Evolutionary conservation across 2,329 filamentous ascomycete species (phyloP).

Genomic region (Plectosphaerella plurivora): DNA sequence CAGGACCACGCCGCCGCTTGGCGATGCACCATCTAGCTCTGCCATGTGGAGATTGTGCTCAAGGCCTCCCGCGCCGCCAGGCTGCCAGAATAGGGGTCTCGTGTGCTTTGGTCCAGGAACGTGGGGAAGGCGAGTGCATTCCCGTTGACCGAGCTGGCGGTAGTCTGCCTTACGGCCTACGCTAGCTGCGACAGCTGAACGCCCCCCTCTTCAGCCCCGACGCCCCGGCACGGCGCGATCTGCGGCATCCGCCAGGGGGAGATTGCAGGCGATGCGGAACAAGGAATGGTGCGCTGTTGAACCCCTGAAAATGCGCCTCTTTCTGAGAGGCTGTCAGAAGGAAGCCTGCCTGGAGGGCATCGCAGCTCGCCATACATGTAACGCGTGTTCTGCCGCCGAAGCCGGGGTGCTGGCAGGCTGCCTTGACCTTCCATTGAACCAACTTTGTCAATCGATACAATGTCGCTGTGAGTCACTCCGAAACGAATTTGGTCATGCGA

Average conservation of each 20-base stretch:
- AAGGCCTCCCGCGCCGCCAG: no score
- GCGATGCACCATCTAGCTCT: no score
- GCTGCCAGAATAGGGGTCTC: no score
- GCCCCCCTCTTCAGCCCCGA: not conserved
- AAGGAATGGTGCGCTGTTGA: no score
- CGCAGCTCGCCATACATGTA: not conserved
- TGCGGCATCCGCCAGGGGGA: not conserved
- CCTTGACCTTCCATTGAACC: not conserved
- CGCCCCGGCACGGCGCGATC: not conserved
- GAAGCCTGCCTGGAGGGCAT: not conserved
- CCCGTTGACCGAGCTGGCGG: not conserved
- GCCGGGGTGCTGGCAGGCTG: no score
- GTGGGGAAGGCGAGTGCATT: not conserved
- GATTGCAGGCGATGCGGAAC: not conserved
- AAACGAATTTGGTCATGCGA: not conserved
- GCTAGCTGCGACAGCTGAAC: not conserved
- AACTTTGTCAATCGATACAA: not conserved
- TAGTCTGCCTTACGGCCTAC: not conserved
- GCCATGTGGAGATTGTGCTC: no score
- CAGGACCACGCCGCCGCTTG: no score
- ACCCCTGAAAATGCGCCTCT: not conserved
- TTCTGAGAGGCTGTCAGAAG: not conserved
- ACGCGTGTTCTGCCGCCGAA: not conserved
- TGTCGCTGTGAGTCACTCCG: conserved; percentile 6
- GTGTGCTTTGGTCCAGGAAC: not conserved